Evolutionary conservation across 2,329 filamentous ascomycete genomes (phyloP).

Genomic region (Fusarium verticillioides): DNA sequence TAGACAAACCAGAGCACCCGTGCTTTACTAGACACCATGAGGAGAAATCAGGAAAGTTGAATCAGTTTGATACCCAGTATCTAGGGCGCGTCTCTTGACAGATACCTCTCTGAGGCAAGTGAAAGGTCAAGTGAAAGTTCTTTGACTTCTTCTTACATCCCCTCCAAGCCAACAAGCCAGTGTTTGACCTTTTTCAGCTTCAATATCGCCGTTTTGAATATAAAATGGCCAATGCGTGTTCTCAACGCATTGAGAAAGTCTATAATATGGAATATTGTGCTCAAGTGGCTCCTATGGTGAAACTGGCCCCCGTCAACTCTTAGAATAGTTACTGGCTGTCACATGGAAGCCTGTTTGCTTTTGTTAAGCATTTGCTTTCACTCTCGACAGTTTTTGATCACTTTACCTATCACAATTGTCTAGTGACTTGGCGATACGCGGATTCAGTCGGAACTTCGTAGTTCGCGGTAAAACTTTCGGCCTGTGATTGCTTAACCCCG

Average conservation of each 20-base stretch:
- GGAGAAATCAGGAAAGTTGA: background rate
- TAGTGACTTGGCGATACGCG: background rate
- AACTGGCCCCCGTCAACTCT: conserved; percentile 14
- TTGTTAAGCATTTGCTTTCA: background rate
- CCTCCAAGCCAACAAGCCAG: background rate
- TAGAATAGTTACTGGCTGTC: background rate
- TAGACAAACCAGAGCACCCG: rapidly evolving
- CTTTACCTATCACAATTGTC: background rate
- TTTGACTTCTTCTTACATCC: background rate
- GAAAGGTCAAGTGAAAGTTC: background rate
- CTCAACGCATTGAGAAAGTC: background rate
- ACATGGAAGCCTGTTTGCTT: background rate
- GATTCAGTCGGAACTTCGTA: conserved; percentile 2
- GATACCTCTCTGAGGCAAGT: rapidly evolving
- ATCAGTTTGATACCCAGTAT: background rate
- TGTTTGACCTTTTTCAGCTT: background rate
- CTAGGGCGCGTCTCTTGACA: background rate
- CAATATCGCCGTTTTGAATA: background rate
- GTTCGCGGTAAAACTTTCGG: background rate
- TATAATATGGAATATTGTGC: background rate
- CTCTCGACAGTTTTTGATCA: background rate
- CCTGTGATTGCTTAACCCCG: background rate
- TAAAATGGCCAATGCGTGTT: background rate
- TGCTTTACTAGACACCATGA: background rate
- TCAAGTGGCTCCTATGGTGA: conserved; percentile 8